Conservation (phyloP, 2,329 filamentous ascomycete genomes). For the Leptographium flavum region DNA sequence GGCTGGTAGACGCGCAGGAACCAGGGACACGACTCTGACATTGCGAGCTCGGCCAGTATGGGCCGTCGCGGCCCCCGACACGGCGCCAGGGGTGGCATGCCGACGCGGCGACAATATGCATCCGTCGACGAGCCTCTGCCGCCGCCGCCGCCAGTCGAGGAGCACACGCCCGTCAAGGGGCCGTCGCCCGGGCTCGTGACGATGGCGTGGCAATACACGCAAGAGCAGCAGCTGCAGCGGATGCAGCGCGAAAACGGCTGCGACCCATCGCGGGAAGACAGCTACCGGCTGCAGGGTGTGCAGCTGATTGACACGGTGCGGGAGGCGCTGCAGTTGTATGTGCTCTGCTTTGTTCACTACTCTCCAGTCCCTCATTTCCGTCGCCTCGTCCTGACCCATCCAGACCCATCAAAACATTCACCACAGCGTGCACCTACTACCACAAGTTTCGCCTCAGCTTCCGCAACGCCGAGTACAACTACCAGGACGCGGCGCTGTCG, state of each 20-base stretch:
- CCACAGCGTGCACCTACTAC: conserved; percentile 83
- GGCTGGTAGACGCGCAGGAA: too few relatives aligned
- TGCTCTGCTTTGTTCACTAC: conserved; percentile 9
- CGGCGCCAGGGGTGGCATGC: neutral
- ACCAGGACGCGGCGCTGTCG: conserved; percentile 73
- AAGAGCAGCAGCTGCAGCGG: conserved; percentile 65
- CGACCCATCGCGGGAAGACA: conserved; percentile 67
- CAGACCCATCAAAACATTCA: conserved; percentile 80
- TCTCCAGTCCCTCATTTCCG: conserved; percentile 1
- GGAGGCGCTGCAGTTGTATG: conserved; percentile 63
- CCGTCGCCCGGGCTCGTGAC: conserved; percentile 29
- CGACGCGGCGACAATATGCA: neutral
- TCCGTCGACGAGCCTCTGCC: neutral
- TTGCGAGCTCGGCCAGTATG: too few relatives aligned
- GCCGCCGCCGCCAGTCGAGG: conserved; percentile 1
- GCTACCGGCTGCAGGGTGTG: conserved; percentile 69
- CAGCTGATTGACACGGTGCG: conserved; percentile 80
- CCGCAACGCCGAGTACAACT: conserved; percentile 74
- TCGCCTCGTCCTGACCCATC: neutral
- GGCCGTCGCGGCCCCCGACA: conserved; percentile 8
- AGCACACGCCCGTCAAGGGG: conserved; percentile 9
- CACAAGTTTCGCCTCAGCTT: conserved; percentile 85
- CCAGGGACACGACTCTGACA: too few relatives aligned
- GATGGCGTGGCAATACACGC: conserved; percentile 55
- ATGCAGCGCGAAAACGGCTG: conserved; percentile 55